A percentile compares a stretch with the other conserved stretches of the same genome.
These are phyloP conservation scores for Boletus vermiculosoides DNA, from an alignment of 768 basidiomycete species.

Conservation along the genomic window DNA sequence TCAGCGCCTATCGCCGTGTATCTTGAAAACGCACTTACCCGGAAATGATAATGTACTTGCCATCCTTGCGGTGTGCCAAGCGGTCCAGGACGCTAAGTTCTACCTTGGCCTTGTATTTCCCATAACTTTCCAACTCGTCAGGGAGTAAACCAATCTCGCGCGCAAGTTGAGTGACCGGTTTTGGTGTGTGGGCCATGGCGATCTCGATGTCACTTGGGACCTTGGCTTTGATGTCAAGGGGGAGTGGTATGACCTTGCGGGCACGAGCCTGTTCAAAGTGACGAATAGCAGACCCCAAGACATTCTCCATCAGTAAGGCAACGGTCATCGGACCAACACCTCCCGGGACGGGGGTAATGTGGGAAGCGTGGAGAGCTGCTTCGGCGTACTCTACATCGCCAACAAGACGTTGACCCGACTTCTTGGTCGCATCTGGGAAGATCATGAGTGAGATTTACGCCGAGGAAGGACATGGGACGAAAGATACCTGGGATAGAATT, in stretches of 20 bases:
- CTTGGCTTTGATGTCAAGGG: conserved; percentile 74
- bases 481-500: conserved; percentile 85
- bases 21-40: conserved; percentile 50
- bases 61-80: conserved; percentile 79
- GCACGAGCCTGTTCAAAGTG: conserved; percentile 68
- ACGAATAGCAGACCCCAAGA: conserved; percentile 78
- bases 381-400: conserved; percentile 90
- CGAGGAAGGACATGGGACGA: not conserved
- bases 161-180: conserved; percentile 81
- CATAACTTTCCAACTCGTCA: conserved; percentile 90
- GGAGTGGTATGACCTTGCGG: conserved; percentile 74
- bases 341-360: conserved; percentile 97
- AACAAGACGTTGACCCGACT: conserved; percentile 92
- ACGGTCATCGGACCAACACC: conserved; percentile 99
- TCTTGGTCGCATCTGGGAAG: conserved; percentile 75
- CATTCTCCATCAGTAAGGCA: conserved; percentile 96
- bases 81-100: conserved; percentile 86
- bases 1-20: not conserved
- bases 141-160: conserved; percentile 83
- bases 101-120: conserved; percentile 96
- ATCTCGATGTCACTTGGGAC: conserved; percentile 98
- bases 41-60: conserved; percentile 95
- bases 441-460: not conserved
- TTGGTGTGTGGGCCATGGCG: conserved; percentile 91
- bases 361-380: conserved; percentile 74